Percentiles rank a stretch among this genome's conserved stretches.
phyloP scores from a whole-genome alignment of 345 rosid species.

The Gossypium arboreum region DNA sequence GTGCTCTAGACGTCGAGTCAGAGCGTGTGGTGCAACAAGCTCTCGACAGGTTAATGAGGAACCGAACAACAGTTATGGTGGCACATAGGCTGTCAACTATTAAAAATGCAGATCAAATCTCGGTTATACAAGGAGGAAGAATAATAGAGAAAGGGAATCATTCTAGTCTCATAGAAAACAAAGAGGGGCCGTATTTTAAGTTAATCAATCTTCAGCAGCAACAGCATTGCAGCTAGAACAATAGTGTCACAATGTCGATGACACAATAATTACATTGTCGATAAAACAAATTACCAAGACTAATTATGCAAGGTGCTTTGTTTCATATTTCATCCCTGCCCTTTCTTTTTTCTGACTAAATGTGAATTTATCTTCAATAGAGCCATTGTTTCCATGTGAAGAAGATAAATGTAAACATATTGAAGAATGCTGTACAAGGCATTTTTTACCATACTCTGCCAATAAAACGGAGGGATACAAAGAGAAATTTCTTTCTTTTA shows the following conservation, averaged over 20 bases:
- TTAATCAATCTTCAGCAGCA: slow-evolving; percentile 79
- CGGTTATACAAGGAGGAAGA: slow-evolving; percentile 71
- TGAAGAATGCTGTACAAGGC: too few species aligned
- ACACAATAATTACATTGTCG: background rate
- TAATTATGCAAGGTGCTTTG: background rate
- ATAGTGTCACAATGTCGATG: background rate
- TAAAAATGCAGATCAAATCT: slow-evolving; percentile 71
- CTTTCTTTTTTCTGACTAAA: background rate
- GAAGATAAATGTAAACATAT: background rate
- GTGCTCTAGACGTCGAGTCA: slow-evolving; percentile 81
- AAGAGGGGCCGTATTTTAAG: slow-evolving; percentile 74
- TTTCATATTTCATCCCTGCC: background rate
- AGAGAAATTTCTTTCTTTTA: too few species aligned
- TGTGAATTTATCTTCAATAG: background rate
- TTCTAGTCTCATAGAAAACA: slow-evolving; percentile 54
- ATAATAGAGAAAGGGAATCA: slow-evolving; percentile 87
- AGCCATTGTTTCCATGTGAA: background rate
- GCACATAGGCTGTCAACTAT: slow-evolving; percentile 93
- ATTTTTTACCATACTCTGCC: too few species aligned
- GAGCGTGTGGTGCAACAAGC: slow-evolving; percentile 92
- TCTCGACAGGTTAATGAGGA: slow-evolving; percentile 73
- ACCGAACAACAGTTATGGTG: slow-evolving; percentile 80
- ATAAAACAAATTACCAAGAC: background rate
- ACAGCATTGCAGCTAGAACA: slow-evolving; percentile 40
- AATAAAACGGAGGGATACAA: too few species aligned